Evolutionary conservation across 1,284 basidiomycete species (phyloP), one percentile per base, ranked within the genome.

Genomic region (Ceraceosorus guamensis): DNA sequence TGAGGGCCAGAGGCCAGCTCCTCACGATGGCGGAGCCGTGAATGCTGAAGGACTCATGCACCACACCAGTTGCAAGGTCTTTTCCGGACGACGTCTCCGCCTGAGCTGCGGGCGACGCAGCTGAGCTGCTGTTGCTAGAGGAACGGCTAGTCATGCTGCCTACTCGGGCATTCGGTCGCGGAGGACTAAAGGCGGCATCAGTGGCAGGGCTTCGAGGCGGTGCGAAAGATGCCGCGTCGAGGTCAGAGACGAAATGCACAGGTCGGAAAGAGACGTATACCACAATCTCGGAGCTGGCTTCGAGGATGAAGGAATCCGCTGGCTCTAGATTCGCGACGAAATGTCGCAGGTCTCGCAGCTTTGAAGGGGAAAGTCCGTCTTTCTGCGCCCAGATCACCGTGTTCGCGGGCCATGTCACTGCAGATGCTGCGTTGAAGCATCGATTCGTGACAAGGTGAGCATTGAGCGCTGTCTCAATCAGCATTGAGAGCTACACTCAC

Each of bases 331-430:
- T 75, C 24, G 71, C 68, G 0, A 63, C 51, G 43, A 71, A 59
- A 47, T 72, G 68, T 53, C 73, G 66, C 61, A 73, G 58, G 8
- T 66, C 63, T 35, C 67, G 59, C 11, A 74, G 62, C 48, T 70
- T 66, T 39, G 61, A 34, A 1, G 73, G 70, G 31, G 63, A 55
- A 5, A 74, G 62, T 10, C 73, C 73, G 39, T 65, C 70, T 7
- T 56, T 63, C 2, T 47, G 55, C 33, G 69, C 71, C 73, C 73
- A 75, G 8, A 50, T 50, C 8, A 64, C 48, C 45, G 63, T 67
- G 52, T 75, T 75, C 7, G 65, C 66, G 10, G 73, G 70, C 61
- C 64, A 68, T 4, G 57, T 55, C 24, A 55, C 48, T 6, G 61
- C 56, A 24, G 24, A 24, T 24, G 24, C 24, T 24, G 24, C 24